phyloP scores from a whole-genome alignment of 2,329 filamentous ascomycete genomes.

The Talaromyces rugulosus region DNA sequence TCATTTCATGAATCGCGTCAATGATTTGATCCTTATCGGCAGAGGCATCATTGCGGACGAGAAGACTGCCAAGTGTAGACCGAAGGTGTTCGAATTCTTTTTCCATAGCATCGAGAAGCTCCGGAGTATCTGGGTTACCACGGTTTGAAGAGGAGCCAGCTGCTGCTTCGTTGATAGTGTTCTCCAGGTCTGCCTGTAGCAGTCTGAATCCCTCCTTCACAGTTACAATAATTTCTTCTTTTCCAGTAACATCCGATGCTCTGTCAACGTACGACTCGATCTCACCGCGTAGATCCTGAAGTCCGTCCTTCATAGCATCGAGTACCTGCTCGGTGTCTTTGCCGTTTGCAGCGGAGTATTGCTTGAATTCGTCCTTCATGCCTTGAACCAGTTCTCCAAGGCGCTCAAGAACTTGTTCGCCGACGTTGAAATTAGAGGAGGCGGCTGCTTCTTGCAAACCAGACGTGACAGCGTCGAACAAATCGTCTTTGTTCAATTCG shows the following conservation, averaged over 20 bases:
- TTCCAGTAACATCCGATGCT: constrained; percentile 62
- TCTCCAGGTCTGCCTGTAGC: constrained; percentile 56
- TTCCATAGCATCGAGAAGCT: constrained; percentile 70
- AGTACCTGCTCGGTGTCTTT: constrained; percentile 84
- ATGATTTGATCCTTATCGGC: constrained; percentile 59
- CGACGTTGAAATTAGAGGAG: constrained; percentile 48
- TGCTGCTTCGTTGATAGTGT: constrained; percentile 44
- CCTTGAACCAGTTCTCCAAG: constrained; percentile 57
- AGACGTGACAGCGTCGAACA: constrained; percentile 56
- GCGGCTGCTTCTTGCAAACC: constrained; percentile 52
- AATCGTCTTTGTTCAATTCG: constrained; percentile 48
- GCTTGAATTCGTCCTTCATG: constrained; percentile 65
- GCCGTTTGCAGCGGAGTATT: constrained; percentile 73
- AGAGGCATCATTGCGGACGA: constrained; percentile 57
- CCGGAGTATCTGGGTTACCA: constrained; percentile 56
- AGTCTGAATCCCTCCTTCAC: constrained; percentile 60
- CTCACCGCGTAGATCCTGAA: constrained; percentile 73
- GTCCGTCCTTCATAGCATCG: constrained; percentile 80
- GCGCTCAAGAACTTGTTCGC: constrained; percentile 57
- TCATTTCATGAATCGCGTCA: constrained; percentile 53
- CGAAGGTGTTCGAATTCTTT: constrained; percentile 79
- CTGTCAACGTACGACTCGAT: constrained; percentile 79
- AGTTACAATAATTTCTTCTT: constrained; percentile 73
- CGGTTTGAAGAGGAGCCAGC: constrained; percentile 27
- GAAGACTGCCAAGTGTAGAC: constrained; percentile 67